Evolutionary conservation across 2,329 filamentous ascomycete genomes (phyloP).

Genomic region (Cercospora zeina): DNA sequence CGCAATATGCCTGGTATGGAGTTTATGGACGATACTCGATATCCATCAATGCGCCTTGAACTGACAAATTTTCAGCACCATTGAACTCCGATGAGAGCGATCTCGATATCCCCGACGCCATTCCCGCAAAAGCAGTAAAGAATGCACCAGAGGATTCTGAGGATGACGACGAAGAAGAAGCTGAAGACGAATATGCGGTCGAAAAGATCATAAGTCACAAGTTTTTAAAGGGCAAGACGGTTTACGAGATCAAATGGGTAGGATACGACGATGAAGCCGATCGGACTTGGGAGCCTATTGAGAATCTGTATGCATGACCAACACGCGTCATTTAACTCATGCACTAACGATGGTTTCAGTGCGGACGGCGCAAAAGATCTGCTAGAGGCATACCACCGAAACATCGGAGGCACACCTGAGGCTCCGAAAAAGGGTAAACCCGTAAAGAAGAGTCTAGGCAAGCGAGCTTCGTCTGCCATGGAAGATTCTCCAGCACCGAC

Average conservation of each 20-base stretch:
- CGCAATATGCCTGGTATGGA: slow-evolving; percentile 11
- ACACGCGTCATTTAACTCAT: not conserved
- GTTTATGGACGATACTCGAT: not conserved
- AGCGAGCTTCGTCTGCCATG: slow-evolving; percentile 26
- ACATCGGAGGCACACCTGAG: slow-evolving; percentile 62
- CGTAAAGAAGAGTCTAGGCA: slow-evolving; percentile 27
- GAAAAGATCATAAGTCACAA: slow-evolving; percentile 70
- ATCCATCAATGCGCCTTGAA: not conserved
- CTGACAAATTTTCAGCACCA: slow-evolving; percentile 36
- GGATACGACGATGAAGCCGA: slow-evolving; percentile 71
- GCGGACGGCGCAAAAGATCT: slow-evolving; percentile 51
- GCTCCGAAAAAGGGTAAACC: slow-evolving; percentile 41
- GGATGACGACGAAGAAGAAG: slow-evolving; percentile 46
- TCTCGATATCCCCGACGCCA: slow-evolving; percentile 37
- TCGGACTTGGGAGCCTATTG: slow-evolving; percentile 76
- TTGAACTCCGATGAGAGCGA: slow-evolving; percentile 42
- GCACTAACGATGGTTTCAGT: slow-evolving; percentile 16
- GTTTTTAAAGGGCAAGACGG: slow-evolving; percentile 56
- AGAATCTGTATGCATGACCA: slow-evolving; percentile 59
- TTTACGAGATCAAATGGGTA: slow-evolving; percentile 78
- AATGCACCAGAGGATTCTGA: slow-evolving; percentile 40
- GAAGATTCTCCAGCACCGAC: slow-evolving; percentile 34
- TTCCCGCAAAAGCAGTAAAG: slow-evolving; percentile 33
- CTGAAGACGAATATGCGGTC: slow-evolving; percentile 65
- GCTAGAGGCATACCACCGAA: slow-evolving; percentile 63